Evolutionary conservation across 2,329 filamentous ascomycete genomes (phyloP), one percentile per base, ranked within the genome.

Genomic region (Kalaharituber pfeilii): DNA sequence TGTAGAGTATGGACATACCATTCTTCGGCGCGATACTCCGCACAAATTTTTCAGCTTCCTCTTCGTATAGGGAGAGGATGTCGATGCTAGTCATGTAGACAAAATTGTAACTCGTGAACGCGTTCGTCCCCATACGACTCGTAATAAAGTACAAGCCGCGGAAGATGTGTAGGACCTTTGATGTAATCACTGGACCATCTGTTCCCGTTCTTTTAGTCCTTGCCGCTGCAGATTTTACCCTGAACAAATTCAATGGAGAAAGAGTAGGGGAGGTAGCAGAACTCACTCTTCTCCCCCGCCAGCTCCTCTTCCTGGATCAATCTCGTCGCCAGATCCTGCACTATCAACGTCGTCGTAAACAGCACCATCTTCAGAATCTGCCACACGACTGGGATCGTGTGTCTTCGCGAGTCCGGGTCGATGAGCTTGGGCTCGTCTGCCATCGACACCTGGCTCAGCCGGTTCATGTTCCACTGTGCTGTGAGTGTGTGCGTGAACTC

Each of bases 71-170:
- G 7, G 82, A 74, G 4, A 94, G 74, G 36, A 87, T 80, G 67
- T 95, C 88, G 59, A 94, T 79, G 2, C 86, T 81, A 1, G 84
- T 80, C 22, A 93, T 74, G 63, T 87, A 86, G 25, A 86, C 81
- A 65, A 94, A 94, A 1, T 77, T 80, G 67, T 94, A 89, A 55
- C 86, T 83, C 53, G 88, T 85, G 63, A 93, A 94, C 1, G 79
- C 75, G 57, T 76, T 78, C 54, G 82, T 80, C 20, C 82, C 81
- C 53, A 84, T 75, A 36, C 84, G 76, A 13, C 80, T 81, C 0
- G 85, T 86, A 58, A 94, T 79, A 66, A 94, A 94, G 68, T 81
- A 86, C 20, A 93, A 70, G 63, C 85, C 82, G 26, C 86, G 80
- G 9, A 94, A 75, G 11, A 78, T 79, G 57, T 82, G 79, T 15